Base-by-base conservation (phyloP, 2,329 filamentous ascomycete genomes). In the Pseudogymnoascus sp. region DNA sequence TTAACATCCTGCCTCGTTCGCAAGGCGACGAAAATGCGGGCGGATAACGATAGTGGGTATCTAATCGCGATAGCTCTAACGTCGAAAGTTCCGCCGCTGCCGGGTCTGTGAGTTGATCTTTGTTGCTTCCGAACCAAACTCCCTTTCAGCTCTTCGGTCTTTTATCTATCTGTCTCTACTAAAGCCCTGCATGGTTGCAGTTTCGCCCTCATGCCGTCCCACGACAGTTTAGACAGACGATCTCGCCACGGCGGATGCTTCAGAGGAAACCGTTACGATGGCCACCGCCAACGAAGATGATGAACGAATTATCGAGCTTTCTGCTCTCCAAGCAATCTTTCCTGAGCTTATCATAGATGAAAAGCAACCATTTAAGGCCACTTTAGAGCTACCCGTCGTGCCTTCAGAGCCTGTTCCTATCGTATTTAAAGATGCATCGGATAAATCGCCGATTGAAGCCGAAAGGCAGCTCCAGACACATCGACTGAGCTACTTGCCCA, bases 271-370 rank as follows among this genome's bases (percentile, higher is more conserved):
- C 6, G 28, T 7, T 33, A 56, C 50, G 16, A 33, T 56, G 50
- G 50, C 50, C 43, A 46, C 35, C 70, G 81, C 81, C 74, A 82
- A 89, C 78, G 84, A 82, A 70, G 89, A 91, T 69, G 81, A 85
- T 69, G 77, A 79, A 66, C 84, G 86, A 60, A 73, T 78, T 62
- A 76, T 80, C 56, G 86, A 89, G 77, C 78, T 89, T 62, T 81
- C 79, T 69, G 82, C 84, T 12, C 79, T 89, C 63, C 76, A 79
- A 63, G 84, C 85, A 66, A 89, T 89, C 69, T 89, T 82, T 67
- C 86, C 86, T n/a, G 87, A 89, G 73, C 81, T 89, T 12, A 77
- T 77, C 31, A 74, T 75, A 7, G 72, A 78, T 19, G 72, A 78
- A 53, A 70, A 76, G 6, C 68, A 78, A 33, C 77, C 76, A 6